A percentile compares a stretch with the other conserved stretches of the same genome.
phyloP scores from a whole-genome alignment of 2,329 filamentous ascomycete species.

The Lecanicillium sp. region DNA sequence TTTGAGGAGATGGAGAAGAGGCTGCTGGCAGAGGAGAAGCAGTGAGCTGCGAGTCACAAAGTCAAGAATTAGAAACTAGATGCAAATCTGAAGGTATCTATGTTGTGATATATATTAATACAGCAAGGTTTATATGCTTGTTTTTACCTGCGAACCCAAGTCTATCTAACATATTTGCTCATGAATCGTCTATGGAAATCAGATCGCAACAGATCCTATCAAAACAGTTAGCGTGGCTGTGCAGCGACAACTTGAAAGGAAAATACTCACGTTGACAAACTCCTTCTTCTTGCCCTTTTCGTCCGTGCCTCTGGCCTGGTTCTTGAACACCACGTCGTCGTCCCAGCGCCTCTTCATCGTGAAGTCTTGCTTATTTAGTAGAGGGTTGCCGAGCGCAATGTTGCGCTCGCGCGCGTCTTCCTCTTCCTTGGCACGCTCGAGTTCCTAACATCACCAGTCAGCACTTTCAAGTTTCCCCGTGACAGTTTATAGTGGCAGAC shows the following conservation, averaged over 20 bases:
- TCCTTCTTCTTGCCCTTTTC: conserved; percentile 84
- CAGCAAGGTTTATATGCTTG: conserved; percentile 11
- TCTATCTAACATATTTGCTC: conserved; percentile 58
- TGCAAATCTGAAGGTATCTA: conserved; percentile 13
- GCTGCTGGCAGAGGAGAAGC: conserved; percentile 44
- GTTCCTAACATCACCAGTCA: conserved; percentile 50
- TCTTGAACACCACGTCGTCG: conserved; percentile 98
- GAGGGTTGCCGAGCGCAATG: conserved; percentile 85
- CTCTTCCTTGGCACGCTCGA: conserved; percentile 72
- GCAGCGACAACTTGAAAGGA: conserved; percentile 1
- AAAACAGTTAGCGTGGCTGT: conserved; percentile 20
- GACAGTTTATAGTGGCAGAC: background rate
- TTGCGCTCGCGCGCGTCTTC: conserved; percentile 79
- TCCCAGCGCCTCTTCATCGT: conserved; percentile 93
- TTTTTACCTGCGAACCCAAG: background rate
- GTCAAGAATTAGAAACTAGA: conserved; percentile 5
- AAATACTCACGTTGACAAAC: conserved; percentile 78
- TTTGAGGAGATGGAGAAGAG: conserved; percentile 70
- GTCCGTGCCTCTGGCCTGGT: conserved; percentile 91
- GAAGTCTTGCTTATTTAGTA: conserved; percentile 84
- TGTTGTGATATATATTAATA: conserved; percentile 24
- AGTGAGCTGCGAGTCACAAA: no score
- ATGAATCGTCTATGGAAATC: conserved; percentile 99
- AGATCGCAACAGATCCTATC: conserved; percentile 75
- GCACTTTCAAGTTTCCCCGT: background rate